Conservation (phyloP, 1,284 basidiomycete genomes). For the Trichosporon sp. region DNA sequence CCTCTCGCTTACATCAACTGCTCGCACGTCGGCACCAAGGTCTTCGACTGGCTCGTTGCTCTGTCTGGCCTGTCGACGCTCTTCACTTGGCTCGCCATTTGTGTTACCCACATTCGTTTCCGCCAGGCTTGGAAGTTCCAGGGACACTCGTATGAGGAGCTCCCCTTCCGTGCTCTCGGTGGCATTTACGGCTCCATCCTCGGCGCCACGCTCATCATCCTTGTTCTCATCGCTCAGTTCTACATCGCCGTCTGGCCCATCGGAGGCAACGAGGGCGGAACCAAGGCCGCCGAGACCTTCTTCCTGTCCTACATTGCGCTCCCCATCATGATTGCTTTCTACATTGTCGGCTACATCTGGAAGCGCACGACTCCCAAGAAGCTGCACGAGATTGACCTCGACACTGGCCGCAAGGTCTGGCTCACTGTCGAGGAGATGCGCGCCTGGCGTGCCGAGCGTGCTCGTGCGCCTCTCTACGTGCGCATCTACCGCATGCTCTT, state of each 20-base stretch:
- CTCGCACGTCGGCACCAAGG: slow-evolving; percentile 29
- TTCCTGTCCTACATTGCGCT: slow-evolving; percentile 50
- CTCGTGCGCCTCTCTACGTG: slow-evolving; percentile 29
- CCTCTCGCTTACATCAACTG: slow-evolving; percentile 49
- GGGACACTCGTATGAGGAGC: slow-evolving; percentile 49
- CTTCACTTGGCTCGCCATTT: slow-evolving; percentile 49
- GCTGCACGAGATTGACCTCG: slow-evolving; percentile 47
- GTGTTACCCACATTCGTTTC: slow-evolving; percentile 46
- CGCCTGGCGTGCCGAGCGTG: slow-evolving; percentile 28
- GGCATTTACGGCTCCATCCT: slow-evolving; percentile 50
- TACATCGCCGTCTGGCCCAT: slow-evolving; percentile 26
- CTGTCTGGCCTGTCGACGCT: slow-evolving; percentile 53
- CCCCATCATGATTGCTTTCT: slow-evolving; percentile 45
- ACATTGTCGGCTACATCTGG: slow-evolving; percentile 38
- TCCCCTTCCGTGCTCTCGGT: slow-evolving; percentile 47
- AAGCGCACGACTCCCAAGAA: slow-evolving; percentile 40
- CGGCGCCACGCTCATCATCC: slow-evolving; percentile 43
- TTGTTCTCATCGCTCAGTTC: slow-evolving; percentile 44
- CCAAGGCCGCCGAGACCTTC: slow-evolving; percentile 41
- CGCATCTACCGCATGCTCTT: slow-evolving; percentile 42
- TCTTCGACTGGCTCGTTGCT: slow-evolving; percentile 51
- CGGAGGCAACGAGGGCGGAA: slow-evolving; percentile 12
- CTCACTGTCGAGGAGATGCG: slow-evolving; percentile 48
- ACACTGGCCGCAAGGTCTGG: slow-evolving; percentile 49
- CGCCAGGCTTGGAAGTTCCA: slow-evolving; percentile 46